Base-by-base conservation (phyloP, 495 filamentous ascomycete genomes). In the Annulohypoxylon nitens region DNA sequence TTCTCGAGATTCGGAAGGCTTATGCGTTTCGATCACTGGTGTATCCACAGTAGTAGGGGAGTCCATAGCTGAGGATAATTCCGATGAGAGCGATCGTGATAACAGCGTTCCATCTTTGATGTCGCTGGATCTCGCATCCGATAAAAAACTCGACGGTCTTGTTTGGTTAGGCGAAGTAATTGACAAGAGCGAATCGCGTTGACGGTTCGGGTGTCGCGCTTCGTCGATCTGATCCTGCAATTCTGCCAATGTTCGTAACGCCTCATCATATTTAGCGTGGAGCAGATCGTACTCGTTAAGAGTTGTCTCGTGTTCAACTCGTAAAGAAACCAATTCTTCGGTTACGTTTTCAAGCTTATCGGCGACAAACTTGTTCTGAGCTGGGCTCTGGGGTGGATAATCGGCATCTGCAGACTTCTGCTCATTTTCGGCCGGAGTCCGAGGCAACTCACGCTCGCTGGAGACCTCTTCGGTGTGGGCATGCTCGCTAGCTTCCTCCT, bases 81-180 rank as follows among this genome's bases (percentile, higher is more conserved):
- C 95, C 89, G 94, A 95, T 69, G 93, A 97, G 78, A 98, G 93
- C 82, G 95, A 97, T 80, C 92, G 94, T 88, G 93, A 94, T 77
- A 87, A 90, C 83, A 93, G 93, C 82, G 85, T 90, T 83, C 90
- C 91, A 86, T 89, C 86, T 80, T 89, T 95, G 79, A 87, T 86
- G 75, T 90, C 91, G 83, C 88, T 90, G 83, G 91, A 88, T 85
- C 89, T 90, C 81, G 86, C 86, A 79, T 93, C 91, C 71, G 89
- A 94, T 93, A 98, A 92, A 94, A 97, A 97, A 91, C 95, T 97
- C 60, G 88, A 85, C 12, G 94, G 93, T 59, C 94, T 86, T 10
- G 89, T 89, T 47, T 87, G 80, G 53, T 87, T 85, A 6, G 86
- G 81, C 37, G 88, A 88, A 6, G 90, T 85, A 23, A 85, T 84